phyloP scores from a whole-genome alignment of 2,329 filamentous ascomycete species.

The Microsporum canis region DNA sequence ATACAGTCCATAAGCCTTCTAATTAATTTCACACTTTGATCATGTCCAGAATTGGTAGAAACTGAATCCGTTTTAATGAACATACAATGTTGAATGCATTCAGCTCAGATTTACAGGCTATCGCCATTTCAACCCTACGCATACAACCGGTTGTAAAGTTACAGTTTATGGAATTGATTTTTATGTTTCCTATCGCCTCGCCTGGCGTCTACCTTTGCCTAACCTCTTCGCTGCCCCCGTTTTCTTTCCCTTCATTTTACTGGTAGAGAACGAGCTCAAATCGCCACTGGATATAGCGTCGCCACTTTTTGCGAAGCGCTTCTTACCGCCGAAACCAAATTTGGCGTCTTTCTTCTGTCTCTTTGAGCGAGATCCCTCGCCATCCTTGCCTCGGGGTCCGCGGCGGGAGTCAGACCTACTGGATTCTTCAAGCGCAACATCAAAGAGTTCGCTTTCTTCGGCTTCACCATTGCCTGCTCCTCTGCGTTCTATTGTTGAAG shows the following conservation, averaged over 20 bases:
- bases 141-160: not conserved
- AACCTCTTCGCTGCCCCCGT: slow-evolving; percentile 34
- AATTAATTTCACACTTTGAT: not conserved
- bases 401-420: slow-evolving; percentile 43
- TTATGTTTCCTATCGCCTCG: slow-evolving; percentile 10
- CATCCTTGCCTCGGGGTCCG: slow-evolving; percentile 26
- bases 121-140: not conserved
- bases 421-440: slow-evolving; percentile 68
- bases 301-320: slow-evolving; percentile 79
- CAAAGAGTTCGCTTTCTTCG: slow-evolving; percentile 79
- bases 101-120: not conserved
- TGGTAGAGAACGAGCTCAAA: slow-evolving; percentile 64
- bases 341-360: slow-evolving; percentile 90
- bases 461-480: slow-evolving; percentile 50
- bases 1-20: not conserved
- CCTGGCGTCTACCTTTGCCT: slow-evolving; percentile 41
- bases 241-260: slow-evolving; percentile 63
- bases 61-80: not conserved
- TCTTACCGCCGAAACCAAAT: slow-evolving; percentile 94
- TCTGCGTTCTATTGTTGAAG: slow-evolving; percentile 59
- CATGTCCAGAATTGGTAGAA: not conserved
- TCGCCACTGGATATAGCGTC: slow-evolving; percentile 76
- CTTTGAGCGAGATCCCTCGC: slow-evolving; percentile 46
- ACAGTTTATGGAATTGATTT: not conserved
- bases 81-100: not conserved